Base-by-base conservation (phyloP, 768 basidiomycete genomes). In the Paxillus ammoniavirescens region DNA sequence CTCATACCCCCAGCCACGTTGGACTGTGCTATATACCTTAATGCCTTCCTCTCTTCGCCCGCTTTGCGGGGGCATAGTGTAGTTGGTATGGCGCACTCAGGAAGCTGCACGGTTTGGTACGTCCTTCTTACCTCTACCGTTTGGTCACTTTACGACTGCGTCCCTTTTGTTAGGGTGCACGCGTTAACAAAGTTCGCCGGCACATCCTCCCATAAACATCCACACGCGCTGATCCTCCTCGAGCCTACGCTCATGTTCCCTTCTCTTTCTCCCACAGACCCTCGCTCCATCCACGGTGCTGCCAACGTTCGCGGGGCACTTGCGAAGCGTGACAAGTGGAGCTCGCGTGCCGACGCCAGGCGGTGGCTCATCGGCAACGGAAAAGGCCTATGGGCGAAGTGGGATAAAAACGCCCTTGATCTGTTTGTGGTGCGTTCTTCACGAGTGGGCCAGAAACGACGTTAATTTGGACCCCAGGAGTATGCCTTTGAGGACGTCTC, bases 221-320 rank as follows among this genome's bases (percentile, higher is more conserved):
- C 49, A 2, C 47, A 44, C 10, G 67, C 61, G 2, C 47, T 69
- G 10, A 56, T 69, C 36, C 49, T 69, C 12, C 21, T 69, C 44
- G 68, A 69, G 47, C 69, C 68, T 4, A 71, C 69, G 2, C 26
- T 69, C 50, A 67, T 69, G 69, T 71, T 69, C 37, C 69, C 67
- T 21, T 50, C 23, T 13, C 55, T 69, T 52, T 56, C 67, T 1
- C 56, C 69, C 5, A 56, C 55, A 1, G 68, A 69, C 36, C 60
- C 60, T 3, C 68, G 68, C n/a, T 54, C 50, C 3, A 51, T 65
- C n/a, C 68, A 64, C 15, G 68, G 68, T 5, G 61, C 63, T 4
- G 60, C 69, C 38, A 69, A 69, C 28, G 64, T 71, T 14, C 65
- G 64, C 2, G 67, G 63, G 4, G 65, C 64, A 5, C 57, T 53